Evolutionary conservation across 2,329 filamentous ascomycete genomes (phyloP).

Genomic region (Fusarium concolor): DNA sequence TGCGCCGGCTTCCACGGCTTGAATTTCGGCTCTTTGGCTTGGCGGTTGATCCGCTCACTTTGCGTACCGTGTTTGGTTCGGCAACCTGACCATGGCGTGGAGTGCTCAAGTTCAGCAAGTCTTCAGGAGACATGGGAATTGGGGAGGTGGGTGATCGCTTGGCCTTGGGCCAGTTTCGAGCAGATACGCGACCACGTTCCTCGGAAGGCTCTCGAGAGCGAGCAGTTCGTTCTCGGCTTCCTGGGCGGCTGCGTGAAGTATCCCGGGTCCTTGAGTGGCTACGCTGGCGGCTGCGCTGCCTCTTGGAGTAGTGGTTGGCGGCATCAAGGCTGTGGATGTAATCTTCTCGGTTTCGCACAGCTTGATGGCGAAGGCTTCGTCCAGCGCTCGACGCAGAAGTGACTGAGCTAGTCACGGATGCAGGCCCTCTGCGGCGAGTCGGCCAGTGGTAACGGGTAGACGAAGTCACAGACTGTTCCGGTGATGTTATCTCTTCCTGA

Average conservation of each 20-base stretch:
- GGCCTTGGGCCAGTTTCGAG: constrained; percentile 75
- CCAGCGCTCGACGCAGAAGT: constrained; percentile 66
- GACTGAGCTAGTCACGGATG: constrained; percentile 67
- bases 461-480: constrained; percentile 66
- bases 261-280: constrained; percentile 61
- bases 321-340: constrained; percentile 89
- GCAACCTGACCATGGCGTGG: constrained; percentile 51
- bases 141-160: constrained; percentile 94
- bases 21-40: constrained; percentile 60
- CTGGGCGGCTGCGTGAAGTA: constrained; percentile 59
- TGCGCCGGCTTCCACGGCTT: constrained; percentile 60
- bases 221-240: constrained; percentile 62
- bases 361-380: constrained; percentile 61
- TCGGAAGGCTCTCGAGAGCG: constrained; percentile 73
- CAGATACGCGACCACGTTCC: constrained; percentile 74
- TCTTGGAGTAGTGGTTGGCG: constrained; percentile 72
- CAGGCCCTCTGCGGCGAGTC: constrained; percentile 63
- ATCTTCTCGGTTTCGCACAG: constrained; percentile 75
- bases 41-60: constrained; percentile 51
- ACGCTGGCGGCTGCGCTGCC: constrained; percentile 65
- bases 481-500: constrained; percentile 65
- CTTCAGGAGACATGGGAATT: constrained; percentile 93
- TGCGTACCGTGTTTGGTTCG: constrained; percentile 60
- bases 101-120: constrained; percentile 73
- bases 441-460: constrained; percentile 68